Percentiles rank a stretch among this genome's conserved stretches.
Evolutionary conservation across 768 basidiomycete genomes (phyloP).

Genomic region (Termitomyces bulborhizus): DNA sequence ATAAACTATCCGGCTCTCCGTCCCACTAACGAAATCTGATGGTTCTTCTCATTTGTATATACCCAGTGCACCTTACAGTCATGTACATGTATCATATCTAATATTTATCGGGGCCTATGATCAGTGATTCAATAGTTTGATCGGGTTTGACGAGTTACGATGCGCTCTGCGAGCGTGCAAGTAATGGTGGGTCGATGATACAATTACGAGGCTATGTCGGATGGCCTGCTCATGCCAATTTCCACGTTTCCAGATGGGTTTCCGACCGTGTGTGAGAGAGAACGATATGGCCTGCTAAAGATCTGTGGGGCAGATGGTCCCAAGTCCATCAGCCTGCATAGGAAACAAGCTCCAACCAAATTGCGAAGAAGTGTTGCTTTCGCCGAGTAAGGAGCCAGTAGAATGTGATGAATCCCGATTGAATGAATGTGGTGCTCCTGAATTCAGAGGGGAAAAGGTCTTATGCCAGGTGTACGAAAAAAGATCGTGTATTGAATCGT

Average conservation of each 20-base stretch:
- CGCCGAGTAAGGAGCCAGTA: background rate
- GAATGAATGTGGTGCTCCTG: background rate
- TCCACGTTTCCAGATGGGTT: background rate
- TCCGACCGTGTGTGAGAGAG: background rate
- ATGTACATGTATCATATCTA: constrained; percentile 8
- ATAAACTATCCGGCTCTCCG: constrained; percentile 17
- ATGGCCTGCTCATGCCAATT: too few relatives aligned
- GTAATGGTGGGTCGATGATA: background rate
- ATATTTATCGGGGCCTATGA: background rate
- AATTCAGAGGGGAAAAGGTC: background rate
- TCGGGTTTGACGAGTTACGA: background rate
- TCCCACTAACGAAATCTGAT: background rate
- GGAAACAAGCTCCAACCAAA: background rate
- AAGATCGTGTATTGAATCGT: background rate
- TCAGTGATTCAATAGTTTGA: background rate
- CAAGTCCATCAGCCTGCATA: background rate
- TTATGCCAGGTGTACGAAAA: constrained; percentile 4
- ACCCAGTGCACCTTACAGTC: background rate
- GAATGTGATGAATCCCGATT: background rate
- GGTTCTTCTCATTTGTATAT: background rate
- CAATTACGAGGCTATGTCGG: background rate
- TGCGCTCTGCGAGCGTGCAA: background rate
- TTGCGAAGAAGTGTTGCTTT: background rate
- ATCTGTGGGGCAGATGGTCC: background rate
- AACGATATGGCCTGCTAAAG: background rate